Evolutionary conservation across 2,329 filamentous ascomycete genomes (phyloP).

Genomic region (Pseudogymnoascus verrucosus): DNA sequence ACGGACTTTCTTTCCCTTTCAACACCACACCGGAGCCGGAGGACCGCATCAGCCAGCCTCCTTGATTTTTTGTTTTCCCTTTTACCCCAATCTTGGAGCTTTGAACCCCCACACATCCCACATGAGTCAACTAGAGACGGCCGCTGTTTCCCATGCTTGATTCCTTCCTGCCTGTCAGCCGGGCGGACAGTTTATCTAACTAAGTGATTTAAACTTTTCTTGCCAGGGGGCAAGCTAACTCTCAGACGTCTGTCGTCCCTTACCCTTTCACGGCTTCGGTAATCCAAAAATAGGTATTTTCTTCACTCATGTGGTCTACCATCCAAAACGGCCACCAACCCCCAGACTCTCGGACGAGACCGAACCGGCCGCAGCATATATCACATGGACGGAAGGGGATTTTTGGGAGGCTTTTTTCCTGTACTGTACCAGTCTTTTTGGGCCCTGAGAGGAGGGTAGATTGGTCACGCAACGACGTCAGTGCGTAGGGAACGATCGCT

Average conservation of each 20-base stretch:
- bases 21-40: background rate
- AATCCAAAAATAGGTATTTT: background rate
- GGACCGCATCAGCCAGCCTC: background rate
- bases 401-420: background rate
- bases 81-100: background rate
- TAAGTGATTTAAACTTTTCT: conserved; percentile 2
- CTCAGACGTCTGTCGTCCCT: background rate
- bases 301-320: background rate
- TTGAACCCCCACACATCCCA: background rate
- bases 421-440: too few species aligned
- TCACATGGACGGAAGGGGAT: background rate
- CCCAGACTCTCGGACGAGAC: background rate
- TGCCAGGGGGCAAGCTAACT: background rate
- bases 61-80: background rate
- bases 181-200: background rate
- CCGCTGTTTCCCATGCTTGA: background rate
- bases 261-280: background rate
- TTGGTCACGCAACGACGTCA: background rate
- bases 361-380: background rate
- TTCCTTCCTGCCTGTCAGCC: background rate
- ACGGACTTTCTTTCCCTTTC: background rate
- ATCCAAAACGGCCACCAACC: background rate
- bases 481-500: background rate
- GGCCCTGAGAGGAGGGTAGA: too few species aligned
- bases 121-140: background rate